Conservation (phyloP, 2,329 filamentous ascomycete species). For the Trichoderma lentiforme region DNA sequence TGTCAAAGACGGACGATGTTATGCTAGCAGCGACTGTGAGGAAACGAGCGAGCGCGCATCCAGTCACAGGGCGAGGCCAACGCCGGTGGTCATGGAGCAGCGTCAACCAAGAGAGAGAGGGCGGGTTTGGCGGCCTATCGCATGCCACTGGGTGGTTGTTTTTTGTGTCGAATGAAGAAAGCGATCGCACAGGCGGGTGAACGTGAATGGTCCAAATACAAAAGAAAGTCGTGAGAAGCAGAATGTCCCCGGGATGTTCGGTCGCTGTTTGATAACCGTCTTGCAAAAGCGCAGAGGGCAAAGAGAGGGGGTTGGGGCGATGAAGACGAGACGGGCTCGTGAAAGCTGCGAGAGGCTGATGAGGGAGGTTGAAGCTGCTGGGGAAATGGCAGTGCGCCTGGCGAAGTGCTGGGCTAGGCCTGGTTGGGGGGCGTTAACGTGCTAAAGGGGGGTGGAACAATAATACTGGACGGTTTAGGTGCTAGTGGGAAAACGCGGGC, state of each 20-base stretch:
- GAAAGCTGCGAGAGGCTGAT: slow-evolving; percentile 22
- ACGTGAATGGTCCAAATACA: background rate
- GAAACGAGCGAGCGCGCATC: slow-evolving; percentile 7
- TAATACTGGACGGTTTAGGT: background rate
- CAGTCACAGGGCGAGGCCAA: background rate
- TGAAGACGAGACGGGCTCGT: slow-evolving; percentile 20
- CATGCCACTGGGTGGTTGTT: slow-evolving; percentile 5
- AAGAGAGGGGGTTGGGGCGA: slow-evolving; percentile 18
- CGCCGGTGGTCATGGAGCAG: background rate
- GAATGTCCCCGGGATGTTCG: background rate
- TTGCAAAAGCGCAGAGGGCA: background rate
- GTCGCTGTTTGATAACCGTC: background rate
- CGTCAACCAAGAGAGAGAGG: background rate
- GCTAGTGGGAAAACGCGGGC: slow-evolving; percentile 6
- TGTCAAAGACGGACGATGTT: slow-evolving; percentile 9
- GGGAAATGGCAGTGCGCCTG: slow-evolving; percentile 18
- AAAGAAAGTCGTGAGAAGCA: background rate
- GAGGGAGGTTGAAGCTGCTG: slow-evolving; percentile 28
- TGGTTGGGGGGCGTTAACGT: slow-evolving; percentile 20
- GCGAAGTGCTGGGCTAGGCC: slow-evolving; percentile 17
- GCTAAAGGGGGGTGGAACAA: slow-evolving; percentile 19
- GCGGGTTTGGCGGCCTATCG: slow-evolving; percentile 12
- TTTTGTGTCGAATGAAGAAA: background rate
- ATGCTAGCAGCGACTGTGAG: background rate
- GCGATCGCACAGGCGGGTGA: background rate